Base-by-base conservation (phyloP, 2,329 filamentous ascomycete genomes). In the Salinomyces thailandicus region DNA sequence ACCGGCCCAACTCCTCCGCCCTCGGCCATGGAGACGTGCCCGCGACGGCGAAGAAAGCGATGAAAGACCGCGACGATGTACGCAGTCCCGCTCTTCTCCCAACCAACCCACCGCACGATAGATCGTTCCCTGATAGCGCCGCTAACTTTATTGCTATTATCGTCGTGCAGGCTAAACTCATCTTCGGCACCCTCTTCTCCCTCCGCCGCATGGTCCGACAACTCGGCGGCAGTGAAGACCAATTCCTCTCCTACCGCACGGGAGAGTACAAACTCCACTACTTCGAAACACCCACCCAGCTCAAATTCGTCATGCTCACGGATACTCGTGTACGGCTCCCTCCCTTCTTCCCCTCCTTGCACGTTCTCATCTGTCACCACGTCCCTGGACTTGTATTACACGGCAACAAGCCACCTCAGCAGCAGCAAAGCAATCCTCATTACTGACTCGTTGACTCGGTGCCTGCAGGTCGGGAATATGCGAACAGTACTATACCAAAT, bases 201-300 rank as follows among this genome's bases (percentile, higher is more conserved):
- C 70, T 98, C 52, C 81, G 91, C 53, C 95, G 95, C 65, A 94
- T 98, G 81, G 85, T 83, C 44, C 83, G 85, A 61, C 94, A 95
- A 69, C 75, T 98, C 32, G 89, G 89, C 54, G 89, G 89, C 47
- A 78, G 85, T 37, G 86, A 95, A 60, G 89, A 95, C 66, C 75
- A 69, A 58, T 98, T 98, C 62, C 81, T 98, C 51, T 85, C 81
- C 50, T 98, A 84, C 65, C 82, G 85, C 51, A 98, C 91, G 36
- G 83, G 74, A 49, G 82, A 94, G 63, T 98, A 98, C 72, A 95
- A 95, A 66, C 75, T 98, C 52, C 91, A 98, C 66, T 98, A 93
- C 69, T 98, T 95, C 71, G 91, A 98, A 69, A 96, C 91, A 9
- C 86, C 87, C 1, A 91, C 86, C 35, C 93, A 85, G 60, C 79